A percentile compares a stretch with the other conserved stretches of the same genome.
Evolutionary conservation across 108 stramenopile species (phyloP).

Genomic region (Parietichytrium sp.): DNA sequence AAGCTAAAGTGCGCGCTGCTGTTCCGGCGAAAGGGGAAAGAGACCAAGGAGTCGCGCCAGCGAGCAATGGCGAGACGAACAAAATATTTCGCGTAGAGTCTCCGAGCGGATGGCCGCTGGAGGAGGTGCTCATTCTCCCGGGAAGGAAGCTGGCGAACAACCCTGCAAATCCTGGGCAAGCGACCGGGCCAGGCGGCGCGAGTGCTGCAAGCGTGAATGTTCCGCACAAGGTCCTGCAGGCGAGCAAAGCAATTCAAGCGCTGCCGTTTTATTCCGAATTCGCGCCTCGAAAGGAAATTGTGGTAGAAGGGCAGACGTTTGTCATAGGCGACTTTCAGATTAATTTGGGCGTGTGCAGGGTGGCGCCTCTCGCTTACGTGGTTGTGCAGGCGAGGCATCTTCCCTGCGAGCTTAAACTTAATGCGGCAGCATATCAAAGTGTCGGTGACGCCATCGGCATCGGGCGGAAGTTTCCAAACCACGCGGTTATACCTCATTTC

Average conservation of each 20-base stretch:
- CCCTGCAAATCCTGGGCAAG: too few relatives aligned
- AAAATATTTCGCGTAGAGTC: not conserved
- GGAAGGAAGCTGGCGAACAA: too few relatives aligned
- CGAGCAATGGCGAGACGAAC: not conserved
- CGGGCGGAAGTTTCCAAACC: not conserved
- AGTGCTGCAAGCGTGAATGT: not conserved
- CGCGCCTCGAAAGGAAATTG: not conserved
- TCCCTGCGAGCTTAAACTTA: not conserved
- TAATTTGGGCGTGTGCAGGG: not conserved
- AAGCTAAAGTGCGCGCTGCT: not conserved
- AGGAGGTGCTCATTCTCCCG: too few relatives aligned
- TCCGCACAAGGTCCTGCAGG: not conserved
- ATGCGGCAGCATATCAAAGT: not conserved
- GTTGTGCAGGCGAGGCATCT: not conserved
- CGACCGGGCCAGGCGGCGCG: not conserved
- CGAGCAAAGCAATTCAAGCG: not conserved
- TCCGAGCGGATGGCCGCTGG: not conserved
- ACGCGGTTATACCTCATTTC: not conserved
- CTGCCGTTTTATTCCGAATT: not conserved
- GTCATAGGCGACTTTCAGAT: slow-evolving; percentile 4
- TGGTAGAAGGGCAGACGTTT: not conserved
- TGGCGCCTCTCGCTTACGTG: not conserved
- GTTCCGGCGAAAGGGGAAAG: not conserved
- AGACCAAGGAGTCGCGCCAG: not conserved
- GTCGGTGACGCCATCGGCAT: not conserved